Evolutionary conservation across 1,284 basidiomycete species (phyloP).

Genomic region (Ustilago crameri): DNA sequence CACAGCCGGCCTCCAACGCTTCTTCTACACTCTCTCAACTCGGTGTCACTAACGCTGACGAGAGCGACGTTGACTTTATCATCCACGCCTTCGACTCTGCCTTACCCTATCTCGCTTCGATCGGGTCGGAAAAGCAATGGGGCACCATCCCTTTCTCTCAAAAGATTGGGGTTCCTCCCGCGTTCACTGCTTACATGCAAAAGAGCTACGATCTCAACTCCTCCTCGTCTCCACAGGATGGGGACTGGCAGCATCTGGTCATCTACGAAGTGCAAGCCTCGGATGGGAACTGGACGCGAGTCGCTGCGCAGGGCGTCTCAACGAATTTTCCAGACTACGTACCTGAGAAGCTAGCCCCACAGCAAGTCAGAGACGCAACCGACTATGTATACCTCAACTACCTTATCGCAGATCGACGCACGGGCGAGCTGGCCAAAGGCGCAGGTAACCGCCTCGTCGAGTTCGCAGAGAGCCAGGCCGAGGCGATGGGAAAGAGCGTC

Average conservation of each 20-base stretch:
- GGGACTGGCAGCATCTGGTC: conserved; percentile 14
- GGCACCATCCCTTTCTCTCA: conserved; percentile 36
- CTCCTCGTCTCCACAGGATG: background rate
- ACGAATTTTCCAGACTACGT: conserved; percentile 25
- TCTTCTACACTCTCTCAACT: conserved; percentile 9
- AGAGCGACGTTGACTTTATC: conserved; percentile 42
- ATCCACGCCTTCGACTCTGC: conserved; percentile 47
- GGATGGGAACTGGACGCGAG: conserved; percentile 19
- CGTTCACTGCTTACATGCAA: conserved; percentile 13
- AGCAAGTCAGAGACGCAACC: background rate
- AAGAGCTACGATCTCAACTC: conserved; percentile 13
- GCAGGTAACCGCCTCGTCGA: conserved; percentile 18
- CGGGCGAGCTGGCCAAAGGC: conserved; percentile 27
- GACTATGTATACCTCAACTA: conserved; percentile 42
- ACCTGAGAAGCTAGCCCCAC: background rate
- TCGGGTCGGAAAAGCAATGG: conserved; percentile 52
- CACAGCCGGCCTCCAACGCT: conserved; percentile 18
- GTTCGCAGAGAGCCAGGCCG: conserved; percentile 8
- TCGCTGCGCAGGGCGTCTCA: conserved; percentile 18
- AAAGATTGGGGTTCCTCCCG: conserved; percentile 2
- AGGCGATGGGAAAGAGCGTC: conserved; percentile 4
- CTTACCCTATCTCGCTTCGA: conserved; percentile 43
- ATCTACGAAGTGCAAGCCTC: conserved; percentile 23
- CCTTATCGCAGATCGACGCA: conserved; percentile 34
- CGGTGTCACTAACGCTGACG: conserved; percentile 19